Conservation (phyloP, 352 stramenopile species). For the Globisporangium paroecandrum region DNA sequence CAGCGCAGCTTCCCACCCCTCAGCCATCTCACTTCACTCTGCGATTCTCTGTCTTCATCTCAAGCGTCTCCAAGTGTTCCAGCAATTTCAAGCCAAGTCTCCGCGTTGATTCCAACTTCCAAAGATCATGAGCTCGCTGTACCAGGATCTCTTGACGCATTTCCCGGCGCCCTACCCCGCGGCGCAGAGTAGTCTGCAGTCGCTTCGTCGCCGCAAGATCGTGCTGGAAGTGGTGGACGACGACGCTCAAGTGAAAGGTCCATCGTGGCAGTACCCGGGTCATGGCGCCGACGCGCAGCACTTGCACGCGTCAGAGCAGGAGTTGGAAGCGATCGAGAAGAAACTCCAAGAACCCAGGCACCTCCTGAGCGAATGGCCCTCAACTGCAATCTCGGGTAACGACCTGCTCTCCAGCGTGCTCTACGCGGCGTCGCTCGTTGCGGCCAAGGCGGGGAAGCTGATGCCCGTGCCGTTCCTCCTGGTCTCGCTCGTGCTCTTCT, state of each 20-base stretch:
- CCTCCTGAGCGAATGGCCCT: slow-evolving; percentile 55
- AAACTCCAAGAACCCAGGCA: slow-evolving; percentile 28
- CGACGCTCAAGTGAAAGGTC: slow-evolving; percentile 16
- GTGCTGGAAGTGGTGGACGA: slow-evolving; percentile 39
- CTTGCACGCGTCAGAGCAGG: slow-evolving; percentile 27
- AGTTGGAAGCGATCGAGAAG: slow-evolving; percentile 34
- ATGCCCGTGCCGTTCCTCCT: slow-evolving; percentile 76
- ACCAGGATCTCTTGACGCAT: not conserved
- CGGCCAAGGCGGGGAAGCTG: slow-evolving; percentile 61
- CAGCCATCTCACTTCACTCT: not conserved
- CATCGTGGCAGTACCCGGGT: slow-evolving; percentile 38
- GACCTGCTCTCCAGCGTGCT: slow-evolving; percentile 85
- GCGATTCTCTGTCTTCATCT: not conserved
- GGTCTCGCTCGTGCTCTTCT: slow-evolving; percentile 57
- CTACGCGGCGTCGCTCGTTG: slow-evolving; percentile 50
- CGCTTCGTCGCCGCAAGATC: slow-evolving; percentile 34
- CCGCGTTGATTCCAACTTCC: not conserved
- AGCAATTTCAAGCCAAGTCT: not conserved
- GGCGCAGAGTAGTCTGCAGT: not conserved
- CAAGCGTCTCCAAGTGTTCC: not conserved
- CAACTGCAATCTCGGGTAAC: slow-evolving; percentile 87
- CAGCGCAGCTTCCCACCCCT: not conserved
- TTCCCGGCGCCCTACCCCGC: not conserved
- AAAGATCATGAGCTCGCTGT: not conserved
- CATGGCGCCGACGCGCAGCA: slow-evolving; percentile 24